These are phyloP conservation scores for Eucalyptus camaldulensis DNA, from an alignment of 345 rosid species.

Conservation along the genomic window DNA sequence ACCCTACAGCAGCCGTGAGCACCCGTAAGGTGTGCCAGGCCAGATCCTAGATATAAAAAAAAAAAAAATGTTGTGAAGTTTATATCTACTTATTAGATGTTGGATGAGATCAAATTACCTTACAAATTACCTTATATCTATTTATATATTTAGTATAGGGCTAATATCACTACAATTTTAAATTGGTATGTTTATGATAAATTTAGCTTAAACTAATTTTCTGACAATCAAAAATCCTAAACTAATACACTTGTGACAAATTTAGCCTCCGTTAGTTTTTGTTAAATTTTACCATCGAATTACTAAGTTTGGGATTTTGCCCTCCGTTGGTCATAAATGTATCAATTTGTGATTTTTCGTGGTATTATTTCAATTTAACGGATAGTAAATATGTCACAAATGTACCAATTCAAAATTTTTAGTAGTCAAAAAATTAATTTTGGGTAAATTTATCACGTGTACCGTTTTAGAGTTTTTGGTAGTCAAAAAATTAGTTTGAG, in stretches of 20 bases:
- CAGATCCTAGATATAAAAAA: no score
- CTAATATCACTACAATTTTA: accelerated
- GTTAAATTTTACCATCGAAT: no score
- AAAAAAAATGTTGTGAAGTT: neutral
- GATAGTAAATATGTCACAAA: accelerated
- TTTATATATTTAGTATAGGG: neutral
- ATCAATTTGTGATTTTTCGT: no score
- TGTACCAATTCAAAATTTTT: accelerated
- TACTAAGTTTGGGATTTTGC: no score
- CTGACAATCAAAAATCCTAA: accelerated
- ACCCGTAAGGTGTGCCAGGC: no score
- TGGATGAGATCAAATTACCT: neutral
- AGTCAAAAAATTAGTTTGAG: no score
- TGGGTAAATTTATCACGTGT: accelerated
- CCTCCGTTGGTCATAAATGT: no score
- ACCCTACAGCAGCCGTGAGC: accelerated
- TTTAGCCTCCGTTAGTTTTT: accelerated
- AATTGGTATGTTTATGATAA: no score
- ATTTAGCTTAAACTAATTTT: accelerated
- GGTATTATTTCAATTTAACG: no score
- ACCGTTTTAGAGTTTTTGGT: accelerated
- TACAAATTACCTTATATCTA: neutral
- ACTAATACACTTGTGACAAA: accelerated
- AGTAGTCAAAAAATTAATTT: no score
- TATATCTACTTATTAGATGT: neutral